These are phyloP conservation scores for Calonectria pteridis DNA, from an alignment of 2,329 filamentous ascomycete species.

Conservation along the genomic window DNA sequence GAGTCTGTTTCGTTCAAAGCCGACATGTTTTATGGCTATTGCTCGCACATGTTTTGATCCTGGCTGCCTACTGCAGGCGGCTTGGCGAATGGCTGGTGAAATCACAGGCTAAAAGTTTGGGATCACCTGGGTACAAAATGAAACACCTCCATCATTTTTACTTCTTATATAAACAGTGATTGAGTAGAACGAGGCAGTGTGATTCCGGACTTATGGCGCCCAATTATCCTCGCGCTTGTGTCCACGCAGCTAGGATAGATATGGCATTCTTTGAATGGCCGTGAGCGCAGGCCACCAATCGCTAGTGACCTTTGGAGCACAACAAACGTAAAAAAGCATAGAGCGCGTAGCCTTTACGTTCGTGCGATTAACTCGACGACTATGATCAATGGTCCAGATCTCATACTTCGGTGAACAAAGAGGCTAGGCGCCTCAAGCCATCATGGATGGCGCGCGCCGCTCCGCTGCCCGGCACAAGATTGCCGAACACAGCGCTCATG, in stretches of 20 bases:
- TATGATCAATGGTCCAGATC: background rate
- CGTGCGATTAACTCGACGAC: background rate
- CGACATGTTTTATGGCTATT: too few species aligned
- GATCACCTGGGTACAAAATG: too few species aligned
- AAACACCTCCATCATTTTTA: too few species aligned
- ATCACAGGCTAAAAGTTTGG: background rate
- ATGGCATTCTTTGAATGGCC: background rate
- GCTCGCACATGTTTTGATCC: background rate
- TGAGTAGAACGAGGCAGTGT: background rate
- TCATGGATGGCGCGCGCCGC: conserved; percentile 7
- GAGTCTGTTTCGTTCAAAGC: background rate
- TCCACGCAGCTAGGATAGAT: background rate
- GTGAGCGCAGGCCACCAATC: background rate
- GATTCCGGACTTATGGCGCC: background rate
- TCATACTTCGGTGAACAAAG: conserved; percentile 24
- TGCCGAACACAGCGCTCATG: conserved; percentile 16
- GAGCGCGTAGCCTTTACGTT: background rate
- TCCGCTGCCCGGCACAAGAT: conserved; percentile 23
- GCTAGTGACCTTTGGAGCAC: too few species aligned
- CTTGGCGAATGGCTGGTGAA: background rate
- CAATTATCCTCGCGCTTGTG: background rate
- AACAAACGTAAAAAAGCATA: too few species aligned
- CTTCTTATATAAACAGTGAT: too few species aligned
- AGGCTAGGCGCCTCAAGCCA: conserved; percentile 26
- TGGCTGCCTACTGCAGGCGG: background rate